phyloP scores from a whole-genome alignment of 2,329 filamentous ascomycete species.

The Aspergillus clavatus region DNA sequence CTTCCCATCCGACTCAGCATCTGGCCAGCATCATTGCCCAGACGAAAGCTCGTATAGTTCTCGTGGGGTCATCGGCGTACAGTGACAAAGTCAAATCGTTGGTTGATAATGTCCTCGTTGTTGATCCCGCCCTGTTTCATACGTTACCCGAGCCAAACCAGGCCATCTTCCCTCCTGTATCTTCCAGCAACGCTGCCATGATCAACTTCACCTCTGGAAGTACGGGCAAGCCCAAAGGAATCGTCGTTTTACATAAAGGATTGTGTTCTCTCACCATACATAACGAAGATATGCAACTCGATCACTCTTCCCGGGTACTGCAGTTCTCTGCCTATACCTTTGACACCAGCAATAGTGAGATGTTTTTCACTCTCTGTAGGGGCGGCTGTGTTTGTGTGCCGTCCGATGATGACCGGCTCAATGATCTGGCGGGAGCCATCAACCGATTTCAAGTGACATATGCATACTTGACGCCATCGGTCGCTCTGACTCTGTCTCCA shows the following conservation, averaged over 20 bases:
- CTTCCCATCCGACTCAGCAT: conserved; percentile 10
- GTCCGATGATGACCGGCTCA: conserved; percentile 38
- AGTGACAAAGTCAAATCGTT: neutral
- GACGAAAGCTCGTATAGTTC: conserved; percentile 2
- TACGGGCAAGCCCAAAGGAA: conserved; percentile 42
- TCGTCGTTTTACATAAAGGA: conserved; percentile 37
- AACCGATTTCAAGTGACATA: conserved; percentile 31
- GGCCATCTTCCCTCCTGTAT: neutral
- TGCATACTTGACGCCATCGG: conserved; percentile 52
- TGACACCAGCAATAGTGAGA: conserved; percentile 32
- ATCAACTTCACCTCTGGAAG: conserved; percentile 43
- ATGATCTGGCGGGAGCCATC: conserved; percentile 24
- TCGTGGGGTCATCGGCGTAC: neutral
- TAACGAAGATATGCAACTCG: neutral
- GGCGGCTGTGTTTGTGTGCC: conserved; percentile 44
- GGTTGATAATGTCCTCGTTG: neutral
- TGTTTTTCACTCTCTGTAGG: conserved; percentile 36
- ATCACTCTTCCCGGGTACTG: conserved; percentile 14
- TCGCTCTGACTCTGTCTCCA: conserved; percentile 36
- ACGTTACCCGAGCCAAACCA: neutral
- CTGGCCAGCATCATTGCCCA: conserved; percentile 10
- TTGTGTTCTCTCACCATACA: conserved; percentile 7
- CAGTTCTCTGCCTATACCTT: conserved; percentile 40
- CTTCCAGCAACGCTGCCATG: conserved; percentile 18
- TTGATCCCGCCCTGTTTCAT: neutral